Percentiles rank a stretch among this genome's conserved stretches.
These are phyloP conservation scores for Quercus glauca DNA, from an alignment of 306 rosid species.

Conservation along the genomic window DNA sequence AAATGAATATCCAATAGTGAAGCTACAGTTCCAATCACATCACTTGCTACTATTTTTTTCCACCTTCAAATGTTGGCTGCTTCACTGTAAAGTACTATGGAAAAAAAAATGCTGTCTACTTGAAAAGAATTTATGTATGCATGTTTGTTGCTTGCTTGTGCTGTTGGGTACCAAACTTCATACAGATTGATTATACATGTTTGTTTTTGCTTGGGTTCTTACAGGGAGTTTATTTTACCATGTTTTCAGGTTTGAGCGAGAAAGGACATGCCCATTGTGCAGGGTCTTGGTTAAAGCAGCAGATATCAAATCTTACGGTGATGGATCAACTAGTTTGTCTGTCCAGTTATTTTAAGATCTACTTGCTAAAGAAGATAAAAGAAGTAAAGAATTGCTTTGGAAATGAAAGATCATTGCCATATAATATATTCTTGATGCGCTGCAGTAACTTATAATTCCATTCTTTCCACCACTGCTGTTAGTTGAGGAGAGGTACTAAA, in stretches of 20 bases:
- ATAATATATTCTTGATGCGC: background rate
- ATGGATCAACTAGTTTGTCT: slow-evolving; percentile 90
- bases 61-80: too few species aligned
- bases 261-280: slow-evolving; percentile 93
- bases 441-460: background rate
- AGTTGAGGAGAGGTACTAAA: background rate
- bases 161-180: background rate
- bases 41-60: too few species aligned
- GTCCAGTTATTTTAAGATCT: slow-evolving; percentile 73
- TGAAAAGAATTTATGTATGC: too few species aligned
- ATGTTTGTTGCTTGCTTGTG: too few species aligned
- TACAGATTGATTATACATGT: background rate
- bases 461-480: background rate
- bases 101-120: too few species aligned
- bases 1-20: too few species aligned
- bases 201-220: background rate
- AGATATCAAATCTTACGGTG: slow-evolving; percentile 87
- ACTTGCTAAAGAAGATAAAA: background rate
- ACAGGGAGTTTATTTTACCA: background rate
- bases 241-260: slow-evolving; percentile 91
- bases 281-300: slow-evolving; percentile 94
- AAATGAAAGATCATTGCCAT: background rate
- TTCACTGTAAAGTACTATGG: too few species aligned
- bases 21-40: too few species aligned
- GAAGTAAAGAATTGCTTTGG: background rate